Base-by-base conservation (phyloP, 1,139 yeast species). In the Scheffersomyces cryptocercus region DNA sequence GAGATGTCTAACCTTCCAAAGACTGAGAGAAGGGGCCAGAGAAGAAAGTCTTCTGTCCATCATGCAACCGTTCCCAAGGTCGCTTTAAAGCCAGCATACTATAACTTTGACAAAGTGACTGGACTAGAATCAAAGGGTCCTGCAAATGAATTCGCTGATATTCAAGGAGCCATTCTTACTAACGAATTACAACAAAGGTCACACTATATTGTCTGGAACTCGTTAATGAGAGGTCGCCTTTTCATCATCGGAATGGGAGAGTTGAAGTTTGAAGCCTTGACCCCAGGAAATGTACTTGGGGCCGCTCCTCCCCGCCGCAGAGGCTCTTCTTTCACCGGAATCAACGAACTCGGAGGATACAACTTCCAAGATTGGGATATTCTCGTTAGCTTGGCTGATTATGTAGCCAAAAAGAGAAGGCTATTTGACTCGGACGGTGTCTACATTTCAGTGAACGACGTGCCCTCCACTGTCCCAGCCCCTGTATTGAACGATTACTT, bases 361-460 rank as follows among this genome's bases (percentile, higher is more conserved):
- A 72, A 71, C 44, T 72, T 71, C 58, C 74, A 70, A 45, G 77
- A 72, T 49, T 62, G 70, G 47, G 75, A 69, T 47, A 53, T 72
- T 29, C 59, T 73, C 46, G 51, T 73, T 37, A 52, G 57, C n/a
- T 50, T 63, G 2, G 76, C 76, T 3, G 55, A 65, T 32, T 50
- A 58, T 39, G 63, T 64, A 14, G 70, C 67, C 11, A 53, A 56
- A 32, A 57, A 58, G 29, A 52, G 68, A 37, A 46, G 51, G n/a
- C 35, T 50, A 11, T 30, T 43, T 2, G 55, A 49, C 14, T 47
- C 51, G 20, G 43, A 48, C 5, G 45, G 56, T 9, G 49, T 62
- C 9, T 58, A 53, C 38, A 63, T 63, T 2, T 51, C 68, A 0
- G 54, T 58, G 11, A 65, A 62, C 49, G 77, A 72, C 45, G 56